Evolutionary conservation across 1,284 basidiomycete genomes (phyloP), one percentile per base, ranked within the genome.

Genomic region (Ustilago tritici): DNA sequence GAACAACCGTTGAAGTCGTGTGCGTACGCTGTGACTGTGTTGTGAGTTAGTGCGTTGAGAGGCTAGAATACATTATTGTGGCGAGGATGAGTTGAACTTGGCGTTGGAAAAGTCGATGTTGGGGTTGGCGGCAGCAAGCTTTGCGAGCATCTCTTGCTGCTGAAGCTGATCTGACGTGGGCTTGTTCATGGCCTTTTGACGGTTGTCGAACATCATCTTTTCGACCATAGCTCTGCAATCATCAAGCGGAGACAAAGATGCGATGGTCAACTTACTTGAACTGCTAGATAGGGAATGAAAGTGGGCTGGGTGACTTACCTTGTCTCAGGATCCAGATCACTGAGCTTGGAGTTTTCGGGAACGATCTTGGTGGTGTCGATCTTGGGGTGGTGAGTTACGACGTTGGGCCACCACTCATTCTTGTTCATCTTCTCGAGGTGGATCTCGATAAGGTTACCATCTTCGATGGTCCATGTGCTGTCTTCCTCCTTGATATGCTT

Each of bases 161-260:
- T 80, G 82, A 34, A 75, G 46, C 64, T 84, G 76, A 56, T 87
- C 87, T 2, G 87, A 86, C 0, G 86, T 86, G 9, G 87, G 96
- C 84, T 94, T 94, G 73, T 95, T 95, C 90, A 97, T 91, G 92
- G 95, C 94, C 90, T 95, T 97, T 87, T 98, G 96, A 84, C 95
- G 93, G 83, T 98, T 98, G 87, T 99, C 97, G 82, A 95, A 98
- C 96, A 99, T 99, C 97, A 99, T 99, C 89, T 99, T 99, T 88
- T 99, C 97, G 0, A 99, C 97, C 93, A 99, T 94, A 0, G 93
- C 94, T 80, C 96, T 93, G 55, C 43, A 12, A 17, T 9, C n/a
- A 50, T 34, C 17, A 57, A 53, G 19, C 0, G 11, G n/a, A 2
- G 31, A 28, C 6, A 35, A 11, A 15, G 38, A 28, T n/a, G 17